phyloP scores from a whole-genome alignment of 805 yeast species.

The Sugiyamaella floridensis region DNA sequence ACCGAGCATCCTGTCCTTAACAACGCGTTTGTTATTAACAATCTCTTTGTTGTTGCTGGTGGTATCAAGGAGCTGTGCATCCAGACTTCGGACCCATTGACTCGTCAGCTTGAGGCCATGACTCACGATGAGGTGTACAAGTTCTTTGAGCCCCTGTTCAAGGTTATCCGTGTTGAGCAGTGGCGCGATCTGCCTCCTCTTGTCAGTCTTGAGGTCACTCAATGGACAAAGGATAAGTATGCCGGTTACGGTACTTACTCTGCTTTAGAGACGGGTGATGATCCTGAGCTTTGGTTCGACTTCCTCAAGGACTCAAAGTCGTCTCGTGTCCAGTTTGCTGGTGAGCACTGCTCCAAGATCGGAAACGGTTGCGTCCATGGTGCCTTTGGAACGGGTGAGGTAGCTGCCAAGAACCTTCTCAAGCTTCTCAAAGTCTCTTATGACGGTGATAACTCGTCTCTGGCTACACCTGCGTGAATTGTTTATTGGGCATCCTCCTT shows the following conservation, averaged over 20 bases:
- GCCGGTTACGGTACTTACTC: conserved; percentile 31
- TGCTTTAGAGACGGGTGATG: conserved; percentile 20
- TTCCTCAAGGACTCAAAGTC: conserved; percentile 15
- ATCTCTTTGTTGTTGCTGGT: conserved; percentile 21
- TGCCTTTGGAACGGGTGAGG: conserved; percentile 19
- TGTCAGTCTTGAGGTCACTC: conserved; percentile 19
- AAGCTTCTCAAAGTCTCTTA: conserved; percentile 8
- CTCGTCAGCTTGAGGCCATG: conserved; percentile 13
- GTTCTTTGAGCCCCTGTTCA: conserved; percentile 22
- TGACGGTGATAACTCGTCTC: conserved; percentile 16
- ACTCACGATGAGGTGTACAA: conserved; percentile 16
- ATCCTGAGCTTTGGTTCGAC: conserved; percentile 19
- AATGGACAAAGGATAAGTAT: conserved; percentile 25
- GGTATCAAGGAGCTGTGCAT: conserved; percentile 21
- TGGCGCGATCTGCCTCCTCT: conserved; percentile 16
- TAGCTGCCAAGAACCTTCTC: conserved; percentile 19
- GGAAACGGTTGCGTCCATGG: conserved; percentile 22
- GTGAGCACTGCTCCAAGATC: conserved; percentile 24
- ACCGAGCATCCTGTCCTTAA: conserved; percentile 14
- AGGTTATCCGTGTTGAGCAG: conserved; percentile 12
- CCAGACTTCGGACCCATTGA: conserved; percentile 18
- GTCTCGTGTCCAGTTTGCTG: conserved; percentile 25
- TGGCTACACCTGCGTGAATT: conserved; percentile 12
- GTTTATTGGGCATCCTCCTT: background rate
- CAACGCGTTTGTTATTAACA: conserved; percentile 18